Percentiles rank a stretch among this genome's conserved stretches.
Evolutionary conservation across 305 asterid species (phyloP).

Genomic region (Fraxinus baroniana): DNA sequence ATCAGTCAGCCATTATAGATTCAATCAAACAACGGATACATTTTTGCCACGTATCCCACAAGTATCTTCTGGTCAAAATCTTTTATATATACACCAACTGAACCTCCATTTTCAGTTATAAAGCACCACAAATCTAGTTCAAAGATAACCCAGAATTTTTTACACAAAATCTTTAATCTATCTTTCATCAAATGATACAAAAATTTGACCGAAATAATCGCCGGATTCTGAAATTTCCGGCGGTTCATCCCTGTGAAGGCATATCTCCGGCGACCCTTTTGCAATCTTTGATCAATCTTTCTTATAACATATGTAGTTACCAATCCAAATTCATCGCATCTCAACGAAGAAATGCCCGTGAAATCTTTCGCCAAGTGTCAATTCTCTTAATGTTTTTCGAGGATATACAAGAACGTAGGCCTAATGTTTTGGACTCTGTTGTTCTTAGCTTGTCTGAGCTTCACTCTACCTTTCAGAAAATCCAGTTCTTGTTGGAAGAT

Average conservation of each 20-base stretch:
- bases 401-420: conserved; percentile 41
- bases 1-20: not conserved
- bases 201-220: conserved; percentile 43
- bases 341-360: conserved; percentile 57
- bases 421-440: conserved; percentile 27
- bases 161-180: not conserved
- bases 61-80: conserved; percentile 28
- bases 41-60: conserved; percentile 43
- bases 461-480: conserved; percentile 53
- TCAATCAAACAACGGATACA: not conserved
- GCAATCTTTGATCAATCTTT: conserved; percentile 48
- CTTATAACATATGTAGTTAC: conserved; percentile 37
- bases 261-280: conserved; percentile 61
- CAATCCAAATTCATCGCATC: conserved; percentile 41
- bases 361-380: conserved; percentile 52
- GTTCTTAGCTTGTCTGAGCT: conserved; percentile 66
- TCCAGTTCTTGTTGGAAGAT: conserved; percentile 52
- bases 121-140: not conserved
- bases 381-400: conserved; percentile 62
- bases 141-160: not conserved
- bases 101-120: conserved; percentile 22
- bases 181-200: conserved; percentile 37
- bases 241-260: conserved; percentile 64
- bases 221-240: conserved; percentile 71
- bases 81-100: conserved; percentile 31